These are phyloP conservation scores for Vaccinium macrocarpon DNA, from an alignment of 148 eudicot species.

Conservation along the genomic window DNA sequence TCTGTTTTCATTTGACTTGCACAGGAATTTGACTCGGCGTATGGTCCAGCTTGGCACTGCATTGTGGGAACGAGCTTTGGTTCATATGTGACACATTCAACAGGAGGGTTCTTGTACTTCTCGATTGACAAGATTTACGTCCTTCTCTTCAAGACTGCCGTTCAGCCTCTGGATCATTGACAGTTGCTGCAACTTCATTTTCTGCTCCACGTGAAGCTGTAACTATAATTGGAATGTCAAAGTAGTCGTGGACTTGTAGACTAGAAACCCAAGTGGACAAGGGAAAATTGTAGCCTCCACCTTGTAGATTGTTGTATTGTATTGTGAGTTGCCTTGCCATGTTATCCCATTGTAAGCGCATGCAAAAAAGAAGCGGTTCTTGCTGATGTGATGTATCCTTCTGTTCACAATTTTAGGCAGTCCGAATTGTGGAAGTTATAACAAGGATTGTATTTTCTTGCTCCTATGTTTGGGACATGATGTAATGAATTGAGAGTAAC, in stretches of 20 bases:
- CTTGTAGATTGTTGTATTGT: neutral
- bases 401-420: neutral
- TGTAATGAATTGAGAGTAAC: neutral
- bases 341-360: neutral
- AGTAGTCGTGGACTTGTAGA: neutral
- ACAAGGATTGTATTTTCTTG: neutral
- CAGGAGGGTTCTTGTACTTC: constrained; percentile 68
- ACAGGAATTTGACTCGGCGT: constrained; percentile 59
- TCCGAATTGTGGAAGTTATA: neutral
- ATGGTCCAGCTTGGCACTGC: constrained; percentile 76
- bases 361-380: neutral
- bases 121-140: constrained; percentile 61
- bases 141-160: constrained; percentile 64
- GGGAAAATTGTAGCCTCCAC: neutral
- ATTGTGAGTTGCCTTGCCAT: neutral
- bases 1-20: constrained; percentile 5
- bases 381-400: neutral
- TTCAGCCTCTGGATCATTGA: constrained; percentile 48
- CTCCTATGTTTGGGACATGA: neutral
- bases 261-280: neutral
- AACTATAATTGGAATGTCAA: neutral
- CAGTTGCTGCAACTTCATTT: constrained; percentile 6
- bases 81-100: constrained; percentile 64
- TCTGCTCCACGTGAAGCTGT: neutral
- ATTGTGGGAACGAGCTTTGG: constrained; percentile 71